Evolutionary conservation across 176 grass and related monocot species (phyloP).

Genomic region (Ananas comosus): DNA sequence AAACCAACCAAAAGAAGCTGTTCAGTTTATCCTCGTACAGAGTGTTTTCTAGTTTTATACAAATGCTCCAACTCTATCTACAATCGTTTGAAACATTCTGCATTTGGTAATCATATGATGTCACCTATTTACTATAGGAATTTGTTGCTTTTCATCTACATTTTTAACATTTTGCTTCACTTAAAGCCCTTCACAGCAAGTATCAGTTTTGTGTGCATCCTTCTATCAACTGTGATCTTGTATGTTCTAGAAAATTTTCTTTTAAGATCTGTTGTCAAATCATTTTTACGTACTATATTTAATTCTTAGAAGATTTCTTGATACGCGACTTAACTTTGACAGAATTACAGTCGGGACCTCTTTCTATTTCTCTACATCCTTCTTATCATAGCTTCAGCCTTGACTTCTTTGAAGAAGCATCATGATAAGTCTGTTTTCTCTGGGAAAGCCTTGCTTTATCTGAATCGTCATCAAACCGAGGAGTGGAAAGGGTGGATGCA

Average conservation of each 20-base stretch:
- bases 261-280: neutral
- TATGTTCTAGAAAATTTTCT: neutral
- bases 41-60: no score
- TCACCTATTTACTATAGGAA: no score
- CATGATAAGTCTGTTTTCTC: conserved; percentile 19
- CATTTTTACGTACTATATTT: neutral
- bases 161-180: no score
- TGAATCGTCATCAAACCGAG: conserved; percentile 25
- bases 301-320: conserved; percentile 2
- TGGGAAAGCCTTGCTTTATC: conserved; percentile 21
- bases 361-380: conserved; percentile 25
- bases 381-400: conserved; percentile 15
- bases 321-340: conserved; percentile 5
- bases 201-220: no score
- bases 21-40: no score
- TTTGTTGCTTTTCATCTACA: no score
- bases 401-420: conserved; percentile 26
- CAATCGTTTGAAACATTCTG: no score
- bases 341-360: conserved; percentile 21
- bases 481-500: conserved; percentile 29
- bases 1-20: no score
- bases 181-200: no score
- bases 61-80: no score
- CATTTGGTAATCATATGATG: no score
- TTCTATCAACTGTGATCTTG: neutral